Evolutionary conservation across 305 asterid genomes (phyloP).

Genomic region (Solanum hybrid): DNA sequence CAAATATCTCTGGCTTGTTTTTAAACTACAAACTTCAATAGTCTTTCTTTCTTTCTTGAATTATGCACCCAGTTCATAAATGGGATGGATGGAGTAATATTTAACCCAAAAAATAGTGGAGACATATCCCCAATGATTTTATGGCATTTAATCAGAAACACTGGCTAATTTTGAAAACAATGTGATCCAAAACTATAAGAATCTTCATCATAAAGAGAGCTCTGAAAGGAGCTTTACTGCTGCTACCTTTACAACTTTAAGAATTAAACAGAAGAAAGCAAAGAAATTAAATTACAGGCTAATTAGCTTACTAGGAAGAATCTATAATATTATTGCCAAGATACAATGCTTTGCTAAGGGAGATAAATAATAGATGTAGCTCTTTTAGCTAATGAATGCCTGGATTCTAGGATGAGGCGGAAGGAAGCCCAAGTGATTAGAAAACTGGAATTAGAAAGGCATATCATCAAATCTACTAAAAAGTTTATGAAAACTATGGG

Average conservation of each 20-base stretch:
- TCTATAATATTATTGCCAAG: background rate
- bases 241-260: background rate
- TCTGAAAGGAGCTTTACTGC: background rate
- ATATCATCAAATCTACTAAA: background rate
- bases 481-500: background rate
- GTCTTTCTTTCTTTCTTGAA: background rate
- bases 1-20: background rate
- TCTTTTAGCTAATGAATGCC: background rate
- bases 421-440: background rate
- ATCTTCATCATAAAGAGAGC: background rate
- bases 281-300: background rate
- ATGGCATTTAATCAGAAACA: background rate
- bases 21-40: background rate
- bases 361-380: background rate
- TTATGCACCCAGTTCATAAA: background rate
- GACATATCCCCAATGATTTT: background rate
- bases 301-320: background rate
- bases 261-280: background rate
- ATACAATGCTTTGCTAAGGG: background rate
- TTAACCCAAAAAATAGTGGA: background rate
- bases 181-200: background rate
- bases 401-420: background rate
- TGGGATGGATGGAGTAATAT: background rate
- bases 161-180: background rate
- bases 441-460: background rate